phyloP scores from a whole-genome alignment of 177 flowering plant species.

The Vitis hybrid region DNA sequence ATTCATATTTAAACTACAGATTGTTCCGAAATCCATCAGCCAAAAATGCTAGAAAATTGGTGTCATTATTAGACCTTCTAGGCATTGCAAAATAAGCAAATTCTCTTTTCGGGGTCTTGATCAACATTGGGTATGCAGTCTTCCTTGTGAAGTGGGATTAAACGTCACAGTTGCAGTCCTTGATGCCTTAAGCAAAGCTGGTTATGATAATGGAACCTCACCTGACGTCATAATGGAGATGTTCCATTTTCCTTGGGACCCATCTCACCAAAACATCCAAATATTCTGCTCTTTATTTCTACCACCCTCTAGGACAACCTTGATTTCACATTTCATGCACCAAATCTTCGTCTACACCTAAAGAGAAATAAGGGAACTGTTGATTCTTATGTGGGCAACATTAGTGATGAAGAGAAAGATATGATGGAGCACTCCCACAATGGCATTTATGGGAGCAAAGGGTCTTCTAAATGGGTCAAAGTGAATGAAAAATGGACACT shows the following conservation, averaged over 20 bases:
- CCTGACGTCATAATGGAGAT: constrained; percentile 49
- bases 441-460: constrained; percentile 30
- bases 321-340: no score
- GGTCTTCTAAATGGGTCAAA: constrained; percentile 33
- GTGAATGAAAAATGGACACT: no score
- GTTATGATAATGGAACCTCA: constrained; percentile 46
- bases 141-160: constrained; percentile 67
- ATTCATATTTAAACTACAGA: constrained; percentile 21
- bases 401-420: constrained; percentile 47
- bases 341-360: no score
- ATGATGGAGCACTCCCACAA: constrained; percentile 15
- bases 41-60: constrained; percentile 46
- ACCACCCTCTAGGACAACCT: no score
- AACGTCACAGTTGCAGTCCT: constrained; percentile 56
- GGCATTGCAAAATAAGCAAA: constrained; percentile 41
- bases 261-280: no score
- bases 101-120: constrained; percentile 65
- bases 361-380: constrained; percentile 41
- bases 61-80: constrained; percentile 64
- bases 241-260: no score
- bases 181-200: constrained; percentile 49
- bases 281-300: no score
- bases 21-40: constrained; percentile 59
- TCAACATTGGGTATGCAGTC: constrained; percentile 80
- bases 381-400: constrained; percentile 19